Evolutionary conservation across 352 stramenopile genomes (phyloP).

Genomic region (Pythium phragmitis): DNA sequence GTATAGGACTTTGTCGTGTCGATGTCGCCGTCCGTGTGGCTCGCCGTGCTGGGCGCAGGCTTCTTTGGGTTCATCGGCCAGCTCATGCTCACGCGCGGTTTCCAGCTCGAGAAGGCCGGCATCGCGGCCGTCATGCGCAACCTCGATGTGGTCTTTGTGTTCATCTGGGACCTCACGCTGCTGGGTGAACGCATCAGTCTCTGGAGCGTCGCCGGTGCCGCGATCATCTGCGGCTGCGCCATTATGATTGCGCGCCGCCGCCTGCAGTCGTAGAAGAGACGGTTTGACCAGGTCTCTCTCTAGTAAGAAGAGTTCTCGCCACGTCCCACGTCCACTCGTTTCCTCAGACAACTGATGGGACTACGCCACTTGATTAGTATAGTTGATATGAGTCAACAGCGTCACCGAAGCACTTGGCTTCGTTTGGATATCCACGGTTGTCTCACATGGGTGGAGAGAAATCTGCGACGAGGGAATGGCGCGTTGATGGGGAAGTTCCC

Average conservation of each 20-base stretch:
- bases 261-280: slow-evolving; percentile 9
- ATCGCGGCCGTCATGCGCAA: slow-evolving; percentile 51
- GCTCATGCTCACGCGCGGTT: slow-evolving; percentile 58
- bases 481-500: neutral
- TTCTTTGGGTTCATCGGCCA: slow-evolving; percentile 47
- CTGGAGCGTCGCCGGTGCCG: slow-evolving; percentile 44
- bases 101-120: slow-evolving; percentile 60
- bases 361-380: too few relatives aligned
- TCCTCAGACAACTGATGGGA: too few relatives aligned
- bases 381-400: too few relatives aligned
- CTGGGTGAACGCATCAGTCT: slow-evolving; percentile 39
- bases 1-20: slow-evolving; percentile 32
- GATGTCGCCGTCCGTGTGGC: slow-evolving; percentile 38
- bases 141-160: slow-evolving; percentile 57
- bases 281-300: too few relatives aligned
- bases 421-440: too few relatives aligned
- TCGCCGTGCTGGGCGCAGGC: slow-evolving; percentile 40
- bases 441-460: neutral
- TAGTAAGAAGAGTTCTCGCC: too few relatives aligned
- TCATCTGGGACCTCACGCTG: slow-evolving; percentile 48
- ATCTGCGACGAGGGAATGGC: neutral
- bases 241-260: slow-evolving; percentile 33
- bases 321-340: too few relatives aligned
- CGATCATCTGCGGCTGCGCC: slow-evolving; percentile 34
- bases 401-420: too few relatives aligned